phyloP scores from a whole-genome alignment of 1,284 basidiomycete species.

The Athelia psychrophila region DNA sequence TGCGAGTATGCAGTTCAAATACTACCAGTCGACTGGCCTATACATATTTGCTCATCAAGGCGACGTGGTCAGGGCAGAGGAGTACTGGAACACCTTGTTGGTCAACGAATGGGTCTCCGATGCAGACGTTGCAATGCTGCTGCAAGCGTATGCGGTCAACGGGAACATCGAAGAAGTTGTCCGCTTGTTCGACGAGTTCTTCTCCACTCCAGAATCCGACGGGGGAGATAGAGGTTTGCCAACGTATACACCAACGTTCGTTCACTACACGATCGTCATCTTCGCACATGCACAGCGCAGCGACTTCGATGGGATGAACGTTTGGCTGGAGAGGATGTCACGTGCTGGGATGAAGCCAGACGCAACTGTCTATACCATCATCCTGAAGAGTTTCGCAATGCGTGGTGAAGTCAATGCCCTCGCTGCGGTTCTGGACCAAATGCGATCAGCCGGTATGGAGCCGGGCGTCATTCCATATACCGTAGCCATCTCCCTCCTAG shows the following conservation, averaged over 20 bases:
- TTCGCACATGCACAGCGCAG: conserved; percentile 50
- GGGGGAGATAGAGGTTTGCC: conserved; percentile 21
- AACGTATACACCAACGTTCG: conserved; percentile 34
- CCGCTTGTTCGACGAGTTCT: conserved; percentile 53
- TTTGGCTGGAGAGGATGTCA: conserved; percentile 56
- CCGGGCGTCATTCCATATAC: conserved; percentile 65
- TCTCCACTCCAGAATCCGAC: conserved; percentile 27
- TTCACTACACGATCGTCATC: conserved; percentile 58
- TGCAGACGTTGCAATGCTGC: conserved; percentile 39
- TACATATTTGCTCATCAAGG: conserved; percentile 52
- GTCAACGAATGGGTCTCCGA: conserved; percentile 23
- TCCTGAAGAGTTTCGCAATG: conserved; percentile 60
- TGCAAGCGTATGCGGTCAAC: conserved; percentile 52
- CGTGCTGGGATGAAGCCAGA: conserved; percentile 50
- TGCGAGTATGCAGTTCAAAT: conserved; percentile 16
- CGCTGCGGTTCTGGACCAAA: conserved; percentile 57
- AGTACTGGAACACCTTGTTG: conserved; percentile 38
- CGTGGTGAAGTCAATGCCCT: conserved; percentile 57
- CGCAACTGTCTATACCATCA: conserved; percentile 52
- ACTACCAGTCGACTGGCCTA: conserved; percentile 45
- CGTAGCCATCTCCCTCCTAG: conserved; percentile 68
- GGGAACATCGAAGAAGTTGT: conserved; percentile 42
- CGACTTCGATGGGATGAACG: conserved; percentile 50
- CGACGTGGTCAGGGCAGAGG: conserved; percentile 38
- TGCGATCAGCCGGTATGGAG: conserved; percentile 48